phyloP scores from a whole-genome alignment of 169 alveolate genomes.

The Perkinsus olseni region DNA sequence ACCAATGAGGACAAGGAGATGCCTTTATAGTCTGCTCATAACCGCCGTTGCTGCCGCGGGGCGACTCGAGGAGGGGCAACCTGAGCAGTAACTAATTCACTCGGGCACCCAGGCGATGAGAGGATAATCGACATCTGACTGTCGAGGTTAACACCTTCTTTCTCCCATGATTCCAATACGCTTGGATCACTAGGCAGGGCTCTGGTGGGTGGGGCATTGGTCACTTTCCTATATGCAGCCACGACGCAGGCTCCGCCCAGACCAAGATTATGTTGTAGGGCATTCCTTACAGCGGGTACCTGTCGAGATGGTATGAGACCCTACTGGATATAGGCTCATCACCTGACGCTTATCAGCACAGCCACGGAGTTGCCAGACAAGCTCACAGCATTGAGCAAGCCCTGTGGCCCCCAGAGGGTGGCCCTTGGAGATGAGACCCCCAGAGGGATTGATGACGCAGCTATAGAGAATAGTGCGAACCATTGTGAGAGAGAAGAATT shows the following conservation, averaged over 20 bases:
- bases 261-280: constrained; percentile 57
- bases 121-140: neutral
- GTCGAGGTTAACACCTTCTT: neutral
- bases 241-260: constrained; percentile 65
- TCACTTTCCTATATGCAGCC: constrained; percentile 38
- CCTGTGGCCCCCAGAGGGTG: constrained; percentile 72
- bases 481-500: neutral
- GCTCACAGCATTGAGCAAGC: constrained; percentile 57
- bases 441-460: constrained; percentile 49
- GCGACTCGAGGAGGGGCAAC: neutral
- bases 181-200: neutral
- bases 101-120: no score
- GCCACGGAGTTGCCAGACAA: constrained; percentile 59
- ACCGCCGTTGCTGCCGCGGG: neutral
- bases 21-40: neutral
- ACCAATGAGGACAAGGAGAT: neutral
- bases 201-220: neutral
- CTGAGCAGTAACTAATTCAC: neutral
- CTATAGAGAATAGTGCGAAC: neutral
- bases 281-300: neutral
- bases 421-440: constrained; percentile 54
- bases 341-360: constrained; percentile 62
- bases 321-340: constrained; percentile 16
- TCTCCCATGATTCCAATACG: neutral
- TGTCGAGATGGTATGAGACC: neutral